Percentiles rank a stretch among this genome's conserved stretches.
phyloP scores from a whole-genome alignment of 176 grass and related monocot genomes.

The Phoenix roebelenii region DNA sequence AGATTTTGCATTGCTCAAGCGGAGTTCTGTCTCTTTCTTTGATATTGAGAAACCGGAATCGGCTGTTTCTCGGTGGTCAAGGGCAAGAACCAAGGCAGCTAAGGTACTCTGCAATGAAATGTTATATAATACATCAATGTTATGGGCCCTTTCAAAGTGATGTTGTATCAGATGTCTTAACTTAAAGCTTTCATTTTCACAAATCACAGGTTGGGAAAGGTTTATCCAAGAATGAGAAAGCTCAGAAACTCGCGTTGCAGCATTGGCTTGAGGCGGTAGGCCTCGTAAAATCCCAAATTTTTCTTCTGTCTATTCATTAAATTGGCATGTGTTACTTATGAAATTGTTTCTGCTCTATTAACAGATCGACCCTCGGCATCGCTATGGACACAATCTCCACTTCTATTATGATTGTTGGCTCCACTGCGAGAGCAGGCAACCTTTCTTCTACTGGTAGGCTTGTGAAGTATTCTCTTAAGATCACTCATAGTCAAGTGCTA shows the following conservation, averaged over 20 bases:
- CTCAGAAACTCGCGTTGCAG: slow-evolving; percentile 85
- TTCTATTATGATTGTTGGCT: slow-evolving; percentile 86
- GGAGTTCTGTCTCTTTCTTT: slow-evolving; percentile 75
- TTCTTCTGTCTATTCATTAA: not conserved
- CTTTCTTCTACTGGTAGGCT: slow-evolving; percentile 90
- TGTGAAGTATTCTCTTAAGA: not conserved
- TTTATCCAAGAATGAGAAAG: slow-evolving; percentile 81
- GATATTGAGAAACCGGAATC: slow-evolving; percentile 64
- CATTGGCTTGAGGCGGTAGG: slow-evolving; percentile 94
- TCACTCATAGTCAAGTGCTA: too few species aligned
- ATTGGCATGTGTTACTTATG: too few species aligned
- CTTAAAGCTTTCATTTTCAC: not conserved
- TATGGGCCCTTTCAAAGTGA: too few species aligned
- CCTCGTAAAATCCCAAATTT: not conserved
- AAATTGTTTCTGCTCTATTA: not conserved
- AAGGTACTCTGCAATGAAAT: slow-evolving; percentile 37
- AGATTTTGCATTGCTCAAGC: slow-evolving; percentile 76
- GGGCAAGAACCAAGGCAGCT: slow-evolving; percentile 66
- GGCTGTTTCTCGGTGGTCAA: slow-evolving; percentile 65
- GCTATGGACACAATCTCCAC: slow-evolving; percentile 90
- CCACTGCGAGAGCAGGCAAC: slow-evolving; percentile 66
- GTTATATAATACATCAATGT: too few species aligned
- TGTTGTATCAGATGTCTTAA: too few species aligned
- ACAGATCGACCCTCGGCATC: slow-evolving; percentile 87
- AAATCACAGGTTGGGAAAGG: slow-evolving; percentile 80